Base-by-base conservation (phyloP, 2,329 filamentous ascomycete genomes). In the Fusarium sp. region DNA sequence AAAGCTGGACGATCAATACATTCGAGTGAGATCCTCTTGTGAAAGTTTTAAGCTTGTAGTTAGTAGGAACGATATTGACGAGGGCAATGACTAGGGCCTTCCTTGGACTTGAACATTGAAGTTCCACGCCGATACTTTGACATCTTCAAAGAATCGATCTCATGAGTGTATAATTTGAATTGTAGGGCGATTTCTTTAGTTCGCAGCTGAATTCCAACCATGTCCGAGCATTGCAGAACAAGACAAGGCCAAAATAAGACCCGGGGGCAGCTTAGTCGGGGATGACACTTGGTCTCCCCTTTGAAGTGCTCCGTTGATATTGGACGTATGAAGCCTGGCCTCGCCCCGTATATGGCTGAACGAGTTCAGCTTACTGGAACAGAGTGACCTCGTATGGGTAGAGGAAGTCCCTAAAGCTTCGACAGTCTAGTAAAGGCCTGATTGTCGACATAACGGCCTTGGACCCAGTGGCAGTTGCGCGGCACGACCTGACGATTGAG, bases 171-270 rank as follows among this genome's bases (percentile, higher is more conserved):
- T 26, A 10, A 6, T 20, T 17, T 8, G 38, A 1, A 1, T 5
- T 8, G 4, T 1, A 42, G 7, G 9, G 4, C 8, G 17, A 5
- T 15, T 14, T 18, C 15, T 4, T 7, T 26, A 4, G 10, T 22
- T 15, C 7, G 11, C 13, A 20, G 18, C 30, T 53, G 12, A 36
- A 26, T 26, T 0, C n/a, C n/a, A 36, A 14, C n/a, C 30, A 20
- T 26, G 6, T 0, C 0, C 3, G 48, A 24, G 12, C 2, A 53
- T 36, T 18, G 1, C 12, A 51, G 30, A 53, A 8, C n/a, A 11
- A 24, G 17, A 11, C 13, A 35, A 24, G 48, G n/a, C 11, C 8
- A 20, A 36, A n/a, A 26, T 11, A 24, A 11, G n/a, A n/a, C 13
- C 1, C n/a, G 1, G 17, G 13, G 22, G 7, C 26, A 50, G 47